phyloP scores from a whole-genome alignment of 192 early-diverging fungal species.

The Linnemannia zychae region DNA sequence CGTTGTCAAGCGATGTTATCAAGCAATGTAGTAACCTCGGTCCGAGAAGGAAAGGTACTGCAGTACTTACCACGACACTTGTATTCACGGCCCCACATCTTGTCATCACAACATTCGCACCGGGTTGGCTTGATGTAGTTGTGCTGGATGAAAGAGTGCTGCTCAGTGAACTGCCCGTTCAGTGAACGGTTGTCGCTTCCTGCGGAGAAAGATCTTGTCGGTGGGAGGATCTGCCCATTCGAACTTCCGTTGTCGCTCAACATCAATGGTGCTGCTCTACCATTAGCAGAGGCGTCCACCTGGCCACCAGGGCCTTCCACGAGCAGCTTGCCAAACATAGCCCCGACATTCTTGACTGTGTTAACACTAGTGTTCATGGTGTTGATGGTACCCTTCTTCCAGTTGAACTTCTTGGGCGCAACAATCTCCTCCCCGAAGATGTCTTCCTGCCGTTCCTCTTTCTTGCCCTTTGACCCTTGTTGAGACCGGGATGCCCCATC shows the following conservation, averaged over 20 bases:
- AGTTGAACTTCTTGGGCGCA: slow-evolving; percentile 67
- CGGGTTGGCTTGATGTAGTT: slow-evolving; percentile 61
- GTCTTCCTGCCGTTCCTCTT: slow-evolving; percentile 45
- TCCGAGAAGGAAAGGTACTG: background rate
- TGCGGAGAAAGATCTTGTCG: slow-evolving; percentile 31
- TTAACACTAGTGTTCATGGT: slow-evolving; percentile 41
- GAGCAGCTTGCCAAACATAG: slow-evolving; percentile 52
- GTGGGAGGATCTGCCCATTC: slow-evolving; percentile 47
- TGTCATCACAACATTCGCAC: slow-evolving; percentile 69
- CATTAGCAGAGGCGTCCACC: slow-evolving; percentile 2
- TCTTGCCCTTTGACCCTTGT: slow-evolving; percentile 33
- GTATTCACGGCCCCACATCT: slow-evolving; percentile 69
- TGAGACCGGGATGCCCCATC: slow-evolving; percentile 17
- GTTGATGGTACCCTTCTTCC: slow-evolving; percentile 62
- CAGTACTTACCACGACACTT: slow-evolving; percentile 58
- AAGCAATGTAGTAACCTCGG: background rate
- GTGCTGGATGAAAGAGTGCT: slow-evolving; percentile 49
- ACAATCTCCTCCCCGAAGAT: slow-evolving; percentile 53
- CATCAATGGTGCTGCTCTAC: background rate
- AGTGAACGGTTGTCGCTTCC: slow-evolving; percentile 42
- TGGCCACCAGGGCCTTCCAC: slow-evolving; percentile 27
- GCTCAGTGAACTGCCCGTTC: slow-evolving; percentile 32
- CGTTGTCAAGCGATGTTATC: too few species aligned
- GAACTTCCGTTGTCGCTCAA: slow-evolving; percentile 39
- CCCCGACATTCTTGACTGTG: slow-evolving; percentile 51